Percentiles rank a stretch among this genome's conserved stretches.
phyloP scores from a whole-genome alignment of 163 green algal genomes.

The Chlamydomonas reinhardtii region DNA sequence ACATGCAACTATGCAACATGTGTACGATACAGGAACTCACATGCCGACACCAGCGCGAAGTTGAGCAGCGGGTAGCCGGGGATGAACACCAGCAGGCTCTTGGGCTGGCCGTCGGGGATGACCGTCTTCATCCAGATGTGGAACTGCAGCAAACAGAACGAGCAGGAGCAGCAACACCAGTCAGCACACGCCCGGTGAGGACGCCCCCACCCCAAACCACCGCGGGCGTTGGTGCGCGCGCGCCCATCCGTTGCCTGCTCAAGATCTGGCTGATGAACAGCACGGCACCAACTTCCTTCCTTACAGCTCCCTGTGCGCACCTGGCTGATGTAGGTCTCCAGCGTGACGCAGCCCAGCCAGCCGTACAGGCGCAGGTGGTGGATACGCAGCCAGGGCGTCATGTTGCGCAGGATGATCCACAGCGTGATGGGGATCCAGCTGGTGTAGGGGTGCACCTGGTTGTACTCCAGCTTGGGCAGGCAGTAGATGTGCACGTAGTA shows the following conservation, averaged over 20 bases:
- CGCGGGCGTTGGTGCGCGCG: too few relatives aligned
- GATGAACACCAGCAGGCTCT: conserved; percentile 85
- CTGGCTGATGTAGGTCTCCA: conserved; percentile 92
- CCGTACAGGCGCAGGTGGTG: conserved; percentile 82
- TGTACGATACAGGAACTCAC: not conserved
- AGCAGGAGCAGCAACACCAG: not conserved
- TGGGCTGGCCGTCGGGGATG: conserved; percentile 90
- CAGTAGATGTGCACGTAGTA: conserved; percentile 83
- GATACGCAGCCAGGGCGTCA: conserved; percentile 82
- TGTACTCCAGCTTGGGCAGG: conserved; percentile 95
- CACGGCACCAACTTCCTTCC: too few relatives aligned
- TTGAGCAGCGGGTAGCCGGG: conserved; percentile 82
- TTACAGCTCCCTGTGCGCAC: too few relatives aligned
- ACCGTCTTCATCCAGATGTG: conserved; percentile 94
- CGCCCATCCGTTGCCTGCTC: too few relatives aligned
- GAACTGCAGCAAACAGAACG: conserved; percentile 91
- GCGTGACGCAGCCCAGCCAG: conserved; percentile 97
- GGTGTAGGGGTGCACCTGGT: conserved; percentile 93
- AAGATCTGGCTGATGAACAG: too few relatives aligned
- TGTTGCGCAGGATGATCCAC: conserved; percentile 91
- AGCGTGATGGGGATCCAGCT: conserved; percentile 97
- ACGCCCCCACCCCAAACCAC: too few relatives aligned
- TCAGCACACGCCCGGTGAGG: too few relatives aligned
- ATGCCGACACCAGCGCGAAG: conserved; percentile 69
- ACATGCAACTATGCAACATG: too few relatives aligned